Conservation (phyloP, 2,329 filamentous ascomycete species). For the Salinomyces thailandicus region DNA sequence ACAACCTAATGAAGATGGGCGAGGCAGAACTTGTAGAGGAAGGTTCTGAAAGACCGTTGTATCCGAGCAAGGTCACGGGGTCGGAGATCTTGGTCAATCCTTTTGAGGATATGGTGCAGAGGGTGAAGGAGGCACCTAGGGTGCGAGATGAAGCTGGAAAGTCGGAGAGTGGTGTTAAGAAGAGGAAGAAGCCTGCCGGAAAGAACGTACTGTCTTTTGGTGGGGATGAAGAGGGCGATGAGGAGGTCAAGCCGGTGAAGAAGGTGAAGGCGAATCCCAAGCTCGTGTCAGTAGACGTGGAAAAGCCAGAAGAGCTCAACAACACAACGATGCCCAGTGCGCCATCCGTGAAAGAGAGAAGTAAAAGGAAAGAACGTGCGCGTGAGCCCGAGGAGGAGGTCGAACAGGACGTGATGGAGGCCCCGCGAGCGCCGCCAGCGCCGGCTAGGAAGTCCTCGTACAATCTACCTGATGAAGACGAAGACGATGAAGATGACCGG, state of each 20-base stretch:
- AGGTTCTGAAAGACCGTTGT: constrained; percentile 67
- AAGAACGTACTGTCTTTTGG: constrained; percentile 72
- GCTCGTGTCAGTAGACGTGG: constrained; percentile 45
- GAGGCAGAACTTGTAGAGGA: constrained; percentile 69
- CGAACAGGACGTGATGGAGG: background rate
- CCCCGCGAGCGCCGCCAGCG: constrained; percentile 2
- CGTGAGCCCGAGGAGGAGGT: constrained; percentile 10
- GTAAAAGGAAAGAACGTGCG: constrained; percentile 9
- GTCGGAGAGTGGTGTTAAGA: constrained; percentile 44
- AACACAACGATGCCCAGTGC: constrained; percentile 15
- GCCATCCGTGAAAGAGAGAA: constrained; percentile 12
- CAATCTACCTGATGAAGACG: constrained; percentile 1
- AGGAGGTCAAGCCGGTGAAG: constrained; percentile 46
- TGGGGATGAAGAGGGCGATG: constrained; percentile 51
- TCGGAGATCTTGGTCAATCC: constrained; percentile 72
- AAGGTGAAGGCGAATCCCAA: constrained; percentile 68
- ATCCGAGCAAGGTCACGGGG: constrained; percentile 66
- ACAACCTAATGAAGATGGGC: constrained; percentile 88
- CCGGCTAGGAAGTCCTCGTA: background rate
- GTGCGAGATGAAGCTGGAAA: constrained; percentile 37
- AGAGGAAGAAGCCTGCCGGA: constrained; percentile 58
- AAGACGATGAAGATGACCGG: constrained; percentile 16
- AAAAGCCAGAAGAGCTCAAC: constrained; percentile 16
- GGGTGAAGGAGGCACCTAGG: constrained; percentile 45
- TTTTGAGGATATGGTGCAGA: constrained; percentile 69